phyloP scores from a whole-genome alignment of 495 filamentous ascomycete species.

The Penicillium robsamsonii region DNA sequence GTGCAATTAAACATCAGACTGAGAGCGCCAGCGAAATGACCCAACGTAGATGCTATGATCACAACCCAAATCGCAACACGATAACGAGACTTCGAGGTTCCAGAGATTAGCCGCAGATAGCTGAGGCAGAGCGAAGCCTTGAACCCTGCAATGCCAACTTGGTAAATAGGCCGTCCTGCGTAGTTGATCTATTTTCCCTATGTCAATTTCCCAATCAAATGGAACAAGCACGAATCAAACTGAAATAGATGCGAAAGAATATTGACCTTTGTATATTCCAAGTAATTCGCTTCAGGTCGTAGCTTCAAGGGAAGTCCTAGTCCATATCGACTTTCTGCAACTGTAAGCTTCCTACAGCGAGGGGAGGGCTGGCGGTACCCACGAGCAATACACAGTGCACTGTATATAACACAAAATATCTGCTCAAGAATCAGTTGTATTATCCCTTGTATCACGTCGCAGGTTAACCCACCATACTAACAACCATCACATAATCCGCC shows the following conservation, averaged over 20 bases:
- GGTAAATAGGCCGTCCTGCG: constrained; percentile 58
- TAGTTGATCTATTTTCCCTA: constrained; percentile 43
- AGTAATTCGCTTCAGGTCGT: constrained; percentile 39
- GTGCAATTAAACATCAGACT: constrained; percentile 53
- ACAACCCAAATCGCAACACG: constrained; percentile 47
- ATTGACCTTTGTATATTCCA: constrained; percentile 39
- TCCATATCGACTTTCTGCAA: constrained; percentile 51
- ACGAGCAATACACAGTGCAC: constrained; percentile 50
- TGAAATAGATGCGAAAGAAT: background rate
- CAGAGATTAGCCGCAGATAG: constrained; percentile 53
- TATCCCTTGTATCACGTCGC: background rate
- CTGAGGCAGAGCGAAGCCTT: constrained; percentile 58
- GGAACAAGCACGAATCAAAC: background rate
- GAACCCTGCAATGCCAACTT: constrained; percentile 57
- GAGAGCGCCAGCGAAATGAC: constrained; percentile 50
- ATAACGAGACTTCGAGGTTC: constrained; percentile 47
- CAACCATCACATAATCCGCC: constrained; percentile 49
- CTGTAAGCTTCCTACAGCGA: background rate
- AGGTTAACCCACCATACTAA: constrained; percentile 35
- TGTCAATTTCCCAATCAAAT: background rate
- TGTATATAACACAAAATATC: constrained; percentile 50
- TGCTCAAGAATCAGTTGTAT: constrained; percentile 7
- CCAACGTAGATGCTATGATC: constrained; percentile 40
- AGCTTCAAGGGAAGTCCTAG: constrained; percentile 44
- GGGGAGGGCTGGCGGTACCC: constrained; percentile 16